Percentiles rank a stretch among this genome's conserved stretches.
Evolutionary conservation across 2,329 filamentous ascomycete genomes (phyloP).

Genomic region (Ampelomyces quisqualis): DNA sequence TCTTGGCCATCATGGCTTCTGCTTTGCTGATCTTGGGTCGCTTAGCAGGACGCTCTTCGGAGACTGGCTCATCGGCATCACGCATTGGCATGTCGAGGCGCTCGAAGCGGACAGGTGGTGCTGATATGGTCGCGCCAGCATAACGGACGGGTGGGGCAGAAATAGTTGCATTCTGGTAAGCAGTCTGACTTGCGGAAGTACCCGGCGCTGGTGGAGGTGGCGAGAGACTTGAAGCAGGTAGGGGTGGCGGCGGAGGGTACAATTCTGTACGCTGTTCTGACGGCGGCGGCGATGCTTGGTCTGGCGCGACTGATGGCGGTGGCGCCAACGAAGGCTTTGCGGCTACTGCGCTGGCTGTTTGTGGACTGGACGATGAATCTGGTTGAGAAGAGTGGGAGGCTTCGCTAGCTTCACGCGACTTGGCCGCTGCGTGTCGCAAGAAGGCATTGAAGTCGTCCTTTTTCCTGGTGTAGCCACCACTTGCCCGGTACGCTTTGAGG

Average conservation of each 20-base stretch:
- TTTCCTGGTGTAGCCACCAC: conserved; percentile 27
- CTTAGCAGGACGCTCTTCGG: conserved; percentile 48
- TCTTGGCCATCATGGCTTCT: conserved; percentile 84
- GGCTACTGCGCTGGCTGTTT: conserved; percentile 7
- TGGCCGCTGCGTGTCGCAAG: conserved; percentile 20
- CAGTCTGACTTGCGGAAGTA: conserved; percentile 47
- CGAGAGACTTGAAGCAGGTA: conserved; percentile 2
- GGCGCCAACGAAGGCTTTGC: conserved; percentile 50
- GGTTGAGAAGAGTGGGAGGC: conserved; percentile 10
- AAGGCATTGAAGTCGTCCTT: conserved; percentile 28
- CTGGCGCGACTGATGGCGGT: conserved; percentile 36
- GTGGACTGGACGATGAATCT: conserved; percentile 16
- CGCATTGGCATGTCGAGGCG: conserved; percentile 16
- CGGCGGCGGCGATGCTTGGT: conserved; percentile 12
- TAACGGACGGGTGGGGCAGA: conserved; percentile 79
- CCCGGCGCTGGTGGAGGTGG: conserved; percentile 19
- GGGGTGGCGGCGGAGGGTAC: not conserved
- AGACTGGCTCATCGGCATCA: conserved; percentile 12
- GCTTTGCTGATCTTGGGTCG: conserved; percentile 52
- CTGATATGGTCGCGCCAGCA: conserved; percentile 66
- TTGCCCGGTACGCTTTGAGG: conserved; percentile 29
- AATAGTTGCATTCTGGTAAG: conserved; percentile 58
- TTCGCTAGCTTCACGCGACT: conserved; percentile 15
- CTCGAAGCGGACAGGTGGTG: conserved; percentile 74
- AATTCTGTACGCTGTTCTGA: conserved; percentile 3